Evolutionary conservation across 106 monocot species (phyloP), one percentile per base, ranked within the genome.

Genomic region (Apostasia shenzhenica): DNA sequence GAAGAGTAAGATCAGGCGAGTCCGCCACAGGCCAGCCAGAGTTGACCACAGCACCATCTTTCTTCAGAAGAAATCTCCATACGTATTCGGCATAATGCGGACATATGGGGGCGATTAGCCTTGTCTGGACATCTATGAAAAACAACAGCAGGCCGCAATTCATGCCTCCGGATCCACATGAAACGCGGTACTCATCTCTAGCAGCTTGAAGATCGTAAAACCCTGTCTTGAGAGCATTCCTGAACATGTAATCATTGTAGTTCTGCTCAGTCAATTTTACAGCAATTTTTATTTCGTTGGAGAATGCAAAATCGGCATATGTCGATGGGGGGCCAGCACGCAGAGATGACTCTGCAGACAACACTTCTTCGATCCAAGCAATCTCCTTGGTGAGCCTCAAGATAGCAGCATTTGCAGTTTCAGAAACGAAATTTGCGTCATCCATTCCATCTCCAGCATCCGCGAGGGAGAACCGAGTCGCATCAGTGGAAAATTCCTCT

Each of bases 371-470:
- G 81, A 94, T 94, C 94, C 90, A 94, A 40, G 84, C 59, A 61
- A 94, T 50, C 77, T 94, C 94, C 71, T 94, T 94, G 13, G 94
- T 94, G 14, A 94, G 74, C 67, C 84, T 79, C 53, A 94, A 79
- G 55, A 94, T 86, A 41, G 94, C 94, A 67, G 94, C 83, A 83
- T 94, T 94, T 66, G 94, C 87, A 48, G 94, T 94, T 63, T 90
- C 94, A 59, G 82, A 87, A 11, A 94, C 94, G 67, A 94, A 94
- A 60, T 90, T 94, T 59, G 90, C 90, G 72, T 94, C 94, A 67
- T 94, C 94, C 90, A 94, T 84, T 38, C 86, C 87, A 73, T 94
- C 94, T 8, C 94, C 94, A 60, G 94, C 86, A 76, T 94, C 94
- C 43, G 94, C 90, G 60, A 94, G 84, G 48, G 94, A 68, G 63